phyloP scores from a whole-genome alignment of 306 rosid species.

The Ziziphus jujuba region DNA sequence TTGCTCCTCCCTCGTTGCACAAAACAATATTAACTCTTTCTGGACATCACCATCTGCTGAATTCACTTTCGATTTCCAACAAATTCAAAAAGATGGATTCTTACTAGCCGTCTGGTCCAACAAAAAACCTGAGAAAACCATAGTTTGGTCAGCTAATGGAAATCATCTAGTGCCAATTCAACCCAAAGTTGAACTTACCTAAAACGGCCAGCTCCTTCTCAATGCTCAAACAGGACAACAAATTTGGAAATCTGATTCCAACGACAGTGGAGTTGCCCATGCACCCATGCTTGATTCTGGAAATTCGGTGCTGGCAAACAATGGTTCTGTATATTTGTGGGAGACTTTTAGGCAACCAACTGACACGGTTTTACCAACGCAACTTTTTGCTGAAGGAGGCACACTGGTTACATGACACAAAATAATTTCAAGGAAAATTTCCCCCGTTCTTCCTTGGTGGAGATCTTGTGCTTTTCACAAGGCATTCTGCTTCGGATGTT shows the following conservation, averaged over 20 bases:
- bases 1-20: conserved; percentile 34
- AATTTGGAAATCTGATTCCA: conserved; percentile 8
- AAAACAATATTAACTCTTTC: background rate
- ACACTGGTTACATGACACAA: conserved; percentile 25
- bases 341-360: conserved; percentile 54
- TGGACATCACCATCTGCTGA: conserved; percentile 38
- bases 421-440: conserved; percentile 53
- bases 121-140: conserved; percentile 25
- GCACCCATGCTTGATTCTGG: conserved; percentile 60
- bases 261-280: conserved; percentile 17
- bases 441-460: conserved; percentile 16
- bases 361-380: conserved; percentile 59
- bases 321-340: conserved; percentile 31
- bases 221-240: conserved; percentile 19
- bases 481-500: conserved; percentile 30
- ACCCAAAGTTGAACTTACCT: conserved; percentile 35
- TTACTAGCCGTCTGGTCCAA: conserved; percentile 50
- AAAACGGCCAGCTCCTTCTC: conserved; percentile 30
- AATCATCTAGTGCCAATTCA: conserved; percentile 16
- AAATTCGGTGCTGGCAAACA: conserved; percentile 44
- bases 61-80: conserved; percentile 45
- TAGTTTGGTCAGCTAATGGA: conserved; percentile 50
- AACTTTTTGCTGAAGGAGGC: conserved; percentile 26
- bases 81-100: conserved; percentile 23
- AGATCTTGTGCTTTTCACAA: conserved; percentile 30